Conservation (phyloP, 495 filamentous ascomycete genomes). For the Hypoxylon crocopeplum region DNA sequence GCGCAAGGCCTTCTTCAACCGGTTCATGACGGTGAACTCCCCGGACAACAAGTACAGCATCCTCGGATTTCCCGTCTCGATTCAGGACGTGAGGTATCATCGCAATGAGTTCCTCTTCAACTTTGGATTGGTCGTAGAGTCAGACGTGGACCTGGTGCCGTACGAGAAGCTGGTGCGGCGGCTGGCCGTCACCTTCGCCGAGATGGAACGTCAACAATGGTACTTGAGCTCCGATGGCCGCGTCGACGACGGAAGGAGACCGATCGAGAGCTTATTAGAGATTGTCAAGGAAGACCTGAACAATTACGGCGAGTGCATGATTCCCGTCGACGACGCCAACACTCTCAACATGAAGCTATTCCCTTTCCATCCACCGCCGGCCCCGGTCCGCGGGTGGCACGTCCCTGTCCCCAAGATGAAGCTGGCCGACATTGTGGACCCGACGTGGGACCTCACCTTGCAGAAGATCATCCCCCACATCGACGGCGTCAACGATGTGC, state of each 20-base stretch:
- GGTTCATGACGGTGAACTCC: constrained; percentile 78
- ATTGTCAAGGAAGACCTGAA: constrained; percentile 94
- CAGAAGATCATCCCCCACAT: constrained; percentile 82
- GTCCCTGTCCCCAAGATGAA: constrained; percentile 90
- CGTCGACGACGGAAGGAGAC: constrained; percentile 53
- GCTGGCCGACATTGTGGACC: constrained; percentile 72
- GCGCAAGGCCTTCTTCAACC: constrained; percentile 86
- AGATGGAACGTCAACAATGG: constrained; percentile 83
- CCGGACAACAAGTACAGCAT: constrained; percentile 77
- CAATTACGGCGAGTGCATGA: constrained; percentile 98
- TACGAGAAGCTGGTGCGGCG: constrained; percentile 87
- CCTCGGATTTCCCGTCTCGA: constrained; percentile 87
- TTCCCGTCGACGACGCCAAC: constrained; percentile 91
- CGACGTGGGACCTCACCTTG: constrained; percentile 91
- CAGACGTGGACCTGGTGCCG: constrained; percentile 65
- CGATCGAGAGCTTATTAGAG: constrained; percentile 84
- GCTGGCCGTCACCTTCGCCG: constrained; percentile 81
- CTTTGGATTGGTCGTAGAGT: constrained; percentile 80
- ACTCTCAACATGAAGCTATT: constrained; percentile 97
- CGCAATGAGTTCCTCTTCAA: constrained; percentile 99
- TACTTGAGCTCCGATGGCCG: constrained; percentile 69
- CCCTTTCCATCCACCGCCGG: constrained; percentile 78
- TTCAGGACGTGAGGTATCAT: constrained; percentile 74
- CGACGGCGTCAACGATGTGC: constrained; percentile 87
- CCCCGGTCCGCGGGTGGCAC: constrained; percentile 81